These are phyloP conservation scores for Vicia villosa DNA, from an alignment of 306 rosid species.

Conservation along the genomic window DNA sequence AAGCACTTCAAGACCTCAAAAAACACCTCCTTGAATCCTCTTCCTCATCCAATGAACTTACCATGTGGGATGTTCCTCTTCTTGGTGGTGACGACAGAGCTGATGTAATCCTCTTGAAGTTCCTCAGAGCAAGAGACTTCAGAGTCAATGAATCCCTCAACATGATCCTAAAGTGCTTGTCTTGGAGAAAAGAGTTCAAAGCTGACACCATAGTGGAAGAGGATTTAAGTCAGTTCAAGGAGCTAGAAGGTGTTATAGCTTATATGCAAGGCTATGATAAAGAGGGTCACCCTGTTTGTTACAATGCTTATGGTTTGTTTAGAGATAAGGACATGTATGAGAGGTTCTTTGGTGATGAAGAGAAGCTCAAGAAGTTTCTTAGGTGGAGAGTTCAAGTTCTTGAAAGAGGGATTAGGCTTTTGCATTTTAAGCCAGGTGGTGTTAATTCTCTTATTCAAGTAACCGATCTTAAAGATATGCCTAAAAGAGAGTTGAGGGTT, in stretches of 20 bases:
- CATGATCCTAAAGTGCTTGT: conserved; percentile 71
- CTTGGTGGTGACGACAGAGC: conserved; percentile 64
- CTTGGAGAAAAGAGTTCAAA: conserved; percentile 77
- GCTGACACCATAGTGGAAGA: conserved; percentile 71
- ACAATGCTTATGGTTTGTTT: conserved; percentile 84
- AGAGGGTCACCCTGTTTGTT: conserved; percentile 92
- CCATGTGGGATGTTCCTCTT: conserved; percentile 83
- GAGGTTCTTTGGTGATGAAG: conserved; percentile 83
- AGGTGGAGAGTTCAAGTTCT: conserved; percentile 96
- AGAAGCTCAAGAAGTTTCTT: conserved; percentile 80
- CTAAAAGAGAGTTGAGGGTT: conserved; percentile 87
- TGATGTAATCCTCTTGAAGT: conserved; percentile 86
- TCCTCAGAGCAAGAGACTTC: conserved; percentile 90
- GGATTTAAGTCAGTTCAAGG: conserved; percentile 74
- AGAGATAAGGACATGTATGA: conserved; percentile 81
- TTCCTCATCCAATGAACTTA: conserved; percentile 25
- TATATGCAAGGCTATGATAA: conserved; percentile 85
- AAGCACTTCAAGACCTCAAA: conserved; percentile 76
- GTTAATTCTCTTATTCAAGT: conserved; percentile 87
- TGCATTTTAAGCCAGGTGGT: conserved; percentile 90
- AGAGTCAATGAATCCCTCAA: conserved; percentile 61
- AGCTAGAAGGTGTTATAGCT: conserved; percentile 88
- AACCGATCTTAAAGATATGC: conserved; percentile 97
- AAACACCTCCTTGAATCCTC: conserved; percentile 41
- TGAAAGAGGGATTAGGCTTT: conserved; percentile 73